phyloP scores from a whole-genome alignment of 2,329 filamentous ascomycete species.

The Colletotrichum plurivorum region DNA sequence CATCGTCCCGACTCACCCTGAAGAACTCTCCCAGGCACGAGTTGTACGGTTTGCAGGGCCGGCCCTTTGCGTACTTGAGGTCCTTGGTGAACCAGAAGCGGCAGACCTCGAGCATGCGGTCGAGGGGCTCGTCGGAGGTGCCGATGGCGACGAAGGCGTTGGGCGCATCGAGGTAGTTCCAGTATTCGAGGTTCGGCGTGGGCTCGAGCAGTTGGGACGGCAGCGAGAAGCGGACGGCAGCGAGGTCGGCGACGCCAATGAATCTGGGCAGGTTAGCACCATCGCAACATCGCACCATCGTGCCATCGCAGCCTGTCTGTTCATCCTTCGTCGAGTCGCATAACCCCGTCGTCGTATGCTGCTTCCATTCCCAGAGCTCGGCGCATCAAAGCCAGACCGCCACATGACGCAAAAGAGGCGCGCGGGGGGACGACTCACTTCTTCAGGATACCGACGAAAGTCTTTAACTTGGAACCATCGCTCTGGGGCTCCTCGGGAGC shows the following conservation, averaged over 20 bases:
- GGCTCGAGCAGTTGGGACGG: slow-evolving; percentile 96
- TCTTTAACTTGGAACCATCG: slow-evolving; percentile 90
- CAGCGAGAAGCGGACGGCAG: slow-evolving; percentile 94
- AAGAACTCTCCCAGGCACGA: slow-evolving; percentile 98
- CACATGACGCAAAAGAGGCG: slow-evolving; percentile 21
- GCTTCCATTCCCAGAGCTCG: not conserved
- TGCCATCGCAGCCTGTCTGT: too few relatives aligned
- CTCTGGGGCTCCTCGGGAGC: slow-evolving; percentile 68
- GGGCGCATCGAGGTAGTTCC: slow-evolving; percentile 96
- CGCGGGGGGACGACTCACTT: slow-evolving; percentile 72
- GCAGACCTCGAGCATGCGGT: slow-evolving; percentile 94
- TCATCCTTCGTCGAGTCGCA: not conserved
- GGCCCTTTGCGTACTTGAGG: slow-evolving; percentile 98
- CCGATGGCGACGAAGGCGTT: slow-evolving; percentile 89
- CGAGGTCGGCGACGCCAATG: slow-evolving; percentile 95
- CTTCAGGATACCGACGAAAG: slow-evolving; percentile 88
- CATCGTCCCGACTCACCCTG: slow-evolving; percentile 70
- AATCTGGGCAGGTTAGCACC: slow-evolving; percentile 71
- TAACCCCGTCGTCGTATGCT: not conserved
- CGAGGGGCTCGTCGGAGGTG: slow-evolving; percentile 90
- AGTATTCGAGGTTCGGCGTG: slow-evolving; percentile 97
- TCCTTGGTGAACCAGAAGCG: slow-evolving; percentile 99
- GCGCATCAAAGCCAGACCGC: slow-evolving; percentile 5
- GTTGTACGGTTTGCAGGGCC: slow-evolving; percentile 99
- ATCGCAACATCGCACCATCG: too few relatives aligned